Conservation (phyloP, 116 monocot species). For the Thalassia testudinum region DNA sequence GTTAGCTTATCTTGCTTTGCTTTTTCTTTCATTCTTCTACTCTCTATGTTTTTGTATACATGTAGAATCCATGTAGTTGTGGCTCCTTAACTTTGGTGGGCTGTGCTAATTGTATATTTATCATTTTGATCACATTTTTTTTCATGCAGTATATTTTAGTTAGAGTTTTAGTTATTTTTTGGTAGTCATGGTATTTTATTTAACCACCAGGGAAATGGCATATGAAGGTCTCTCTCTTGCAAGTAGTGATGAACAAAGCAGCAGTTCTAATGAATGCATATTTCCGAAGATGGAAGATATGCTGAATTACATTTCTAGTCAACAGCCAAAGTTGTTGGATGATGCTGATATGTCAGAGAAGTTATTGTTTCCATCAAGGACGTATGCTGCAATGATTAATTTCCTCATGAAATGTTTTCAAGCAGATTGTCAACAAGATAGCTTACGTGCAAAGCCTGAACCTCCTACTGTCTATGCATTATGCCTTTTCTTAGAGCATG, state of each 20-base stretch:
- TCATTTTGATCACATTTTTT: too few species aligned
- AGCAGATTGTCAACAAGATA: conserved; percentile 16
- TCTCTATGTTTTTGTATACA: conserved; percentile 1
- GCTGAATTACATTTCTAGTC: conserved; percentile 53
- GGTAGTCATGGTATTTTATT: too few species aligned
- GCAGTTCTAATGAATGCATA: conserved; percentile 13
- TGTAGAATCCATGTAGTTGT: not conserved
- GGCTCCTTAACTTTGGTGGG: not conserved
- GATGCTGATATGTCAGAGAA: conserved; percentile 26
- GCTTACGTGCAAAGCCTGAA: conserved; percentile 10
- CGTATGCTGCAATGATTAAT: conserved; percentile 71
- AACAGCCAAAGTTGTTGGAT: conserved; percentile 59
- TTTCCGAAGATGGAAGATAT: conserved; percentile 62
- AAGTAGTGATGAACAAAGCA: conserved; percentile 31
- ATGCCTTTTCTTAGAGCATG: conserved; percentile 73
- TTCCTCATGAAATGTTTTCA: conserved; percentile 95
- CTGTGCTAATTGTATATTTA: too few species aligned
- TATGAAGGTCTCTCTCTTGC: conserved; percentile 56
- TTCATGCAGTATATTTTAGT: too few species aligned
- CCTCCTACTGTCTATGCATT: conserved; percentile 24
- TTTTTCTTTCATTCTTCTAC: too few species aligned
- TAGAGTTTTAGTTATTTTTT: too few species aligned
- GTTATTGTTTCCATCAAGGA: conserved; percentile 69
- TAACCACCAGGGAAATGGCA: conserved; percentile 99
- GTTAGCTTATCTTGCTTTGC: too few species aligned